Evolutionary conservation across 768 basidiomycete genomes (phyloP), one percentile per base, ranked within the genome.

Genomic region (Suillus lakei): DNA sequence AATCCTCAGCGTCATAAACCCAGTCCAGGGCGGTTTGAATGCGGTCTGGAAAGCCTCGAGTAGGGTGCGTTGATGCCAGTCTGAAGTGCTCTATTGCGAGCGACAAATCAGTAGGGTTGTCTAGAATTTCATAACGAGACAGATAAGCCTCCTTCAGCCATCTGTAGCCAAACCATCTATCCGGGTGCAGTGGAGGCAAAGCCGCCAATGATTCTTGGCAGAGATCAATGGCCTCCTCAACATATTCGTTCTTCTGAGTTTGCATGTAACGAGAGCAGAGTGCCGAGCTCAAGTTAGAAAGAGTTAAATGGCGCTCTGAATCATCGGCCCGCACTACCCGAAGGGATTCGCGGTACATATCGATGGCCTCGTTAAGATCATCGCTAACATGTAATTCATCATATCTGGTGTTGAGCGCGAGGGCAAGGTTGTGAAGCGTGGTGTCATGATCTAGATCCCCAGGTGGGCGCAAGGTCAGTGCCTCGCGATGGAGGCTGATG

Each of bases 361-460:
- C 13, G 23, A 74, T 64, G 32, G 68, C 67, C 36, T 74, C 68
- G 10, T 71, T 59, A 18, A 69, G 32, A 60, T 75, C 72, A 15
- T 60, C 62, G 15, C 38, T 21, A 1, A 63, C 12, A 13, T 65
- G 43, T n/a, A 38, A 53, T 46, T 54, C 51, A 32, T 70, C 67
- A 59, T 68, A 70, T 34, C 51, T 64, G 32, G 32, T 23, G 30
- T 41, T 41, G 23, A 72, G 46, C 1, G 63, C 63, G 50, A 50
- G 44, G 6, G 60, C 64, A 12, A 68, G 44, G 13, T 28, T 61
- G 13, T 23, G 5, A n/a, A 66, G 15, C 1, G 60, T 64, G 2
- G 4, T 2, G 6, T 50, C 23, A 21, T 43, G 63, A 28, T 56
- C 50, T 15, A 60, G 62, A 56, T 63, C 41, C 36, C 64, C 46